A percentile compares a stretch with the other conserved stretches of the same genome.
phyloP scores from a whole-genome alignment of 176 grass and related monocot genomes.

The Hsuehochloa calcarea region DNA sequence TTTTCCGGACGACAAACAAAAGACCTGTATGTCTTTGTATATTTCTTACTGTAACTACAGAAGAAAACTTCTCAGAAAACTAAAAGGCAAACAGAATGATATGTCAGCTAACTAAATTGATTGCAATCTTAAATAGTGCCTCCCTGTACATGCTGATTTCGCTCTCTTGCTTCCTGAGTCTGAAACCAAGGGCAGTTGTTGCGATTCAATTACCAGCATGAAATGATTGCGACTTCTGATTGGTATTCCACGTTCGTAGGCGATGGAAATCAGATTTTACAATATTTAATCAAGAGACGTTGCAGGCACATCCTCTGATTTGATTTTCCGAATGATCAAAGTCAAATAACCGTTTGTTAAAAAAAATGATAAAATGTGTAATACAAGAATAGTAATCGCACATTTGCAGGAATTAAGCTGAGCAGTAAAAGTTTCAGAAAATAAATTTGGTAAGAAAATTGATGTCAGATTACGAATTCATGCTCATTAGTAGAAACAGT shows the following conservation, averaged over 20 bases:
- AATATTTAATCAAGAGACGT: neutral
- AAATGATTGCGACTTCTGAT: neutral
- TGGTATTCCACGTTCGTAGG: neutral
- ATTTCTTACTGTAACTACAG: neutral
- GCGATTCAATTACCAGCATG: neutral
- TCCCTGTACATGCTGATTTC: neutral
- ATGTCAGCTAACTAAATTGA: neutral
- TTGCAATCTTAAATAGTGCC: neutral
- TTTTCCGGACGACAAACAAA: neutral
- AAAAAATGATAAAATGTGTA: neutral
- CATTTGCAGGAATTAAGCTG: neutral
- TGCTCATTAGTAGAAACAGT: neutral
- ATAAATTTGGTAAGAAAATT: neutral
- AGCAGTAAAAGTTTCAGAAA: neutral
- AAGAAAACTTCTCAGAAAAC: neutral
- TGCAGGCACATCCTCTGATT: neutral
- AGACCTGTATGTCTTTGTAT: neutral
- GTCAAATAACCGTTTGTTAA: neutral
- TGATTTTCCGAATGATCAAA: neutral
- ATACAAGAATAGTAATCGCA: neutral
- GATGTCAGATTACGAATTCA: neutral
- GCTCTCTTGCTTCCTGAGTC: neutral
- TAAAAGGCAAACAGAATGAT: neutral
- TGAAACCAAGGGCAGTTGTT: neutral
- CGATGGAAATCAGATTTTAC: neutral